Evolutionary conservation across 139 green algal genomes (phyloP).

Genomic region (Eudorina sp.): DNA sequence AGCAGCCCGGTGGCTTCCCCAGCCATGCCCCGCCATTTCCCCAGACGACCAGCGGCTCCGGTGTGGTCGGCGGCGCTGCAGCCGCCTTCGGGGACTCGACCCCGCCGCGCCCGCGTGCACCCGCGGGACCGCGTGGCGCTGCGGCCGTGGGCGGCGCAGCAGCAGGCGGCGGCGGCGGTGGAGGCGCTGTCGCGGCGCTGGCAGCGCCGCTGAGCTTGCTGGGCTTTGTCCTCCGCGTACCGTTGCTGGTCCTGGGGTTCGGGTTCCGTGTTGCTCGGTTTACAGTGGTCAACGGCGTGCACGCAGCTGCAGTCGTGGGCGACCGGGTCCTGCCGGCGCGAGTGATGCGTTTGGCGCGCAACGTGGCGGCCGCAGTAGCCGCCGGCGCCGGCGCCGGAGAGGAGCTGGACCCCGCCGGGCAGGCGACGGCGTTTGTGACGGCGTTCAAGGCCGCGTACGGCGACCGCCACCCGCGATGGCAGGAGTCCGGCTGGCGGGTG

Average conservation of each 20-base stretch:
- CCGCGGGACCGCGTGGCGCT: not conserved
- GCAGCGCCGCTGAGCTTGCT: conserved; percentile 35
- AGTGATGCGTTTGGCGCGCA: conserved; percentile 54
- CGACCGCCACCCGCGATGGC: conserved; percentile 54
- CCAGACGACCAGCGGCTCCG: not conserved
- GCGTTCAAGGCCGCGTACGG: conserved; percentile 61
- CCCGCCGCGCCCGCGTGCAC: conserved; percentile 27
- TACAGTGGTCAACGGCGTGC: conserved; percentile 43
- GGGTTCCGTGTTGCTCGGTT: conserved; percentile 56
- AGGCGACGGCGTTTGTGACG: conserved; percentile 54
- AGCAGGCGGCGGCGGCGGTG: not conserved
- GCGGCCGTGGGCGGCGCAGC: not conserved
- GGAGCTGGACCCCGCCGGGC: conserved; percentile 38
- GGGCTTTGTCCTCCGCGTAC: conserved; percentile 48
- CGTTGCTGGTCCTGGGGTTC: conserved; percentile 51
- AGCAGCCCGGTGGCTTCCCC: not conserved
- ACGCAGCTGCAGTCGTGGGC: conserved; percentile 54
- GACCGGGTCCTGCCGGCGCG: conserved; percentile 64
- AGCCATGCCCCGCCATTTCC: not conserved
- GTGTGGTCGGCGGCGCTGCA: not conserved
- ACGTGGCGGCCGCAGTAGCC: not conserved
- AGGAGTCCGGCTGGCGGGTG: conserved; percentile 56
- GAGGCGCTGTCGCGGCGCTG: not conserved
- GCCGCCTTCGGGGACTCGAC: not conserved
- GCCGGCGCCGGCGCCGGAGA: not conserved